phyloP scores from a whole-genome alignment of 2,329 filamentous ascomycete genomes.

The Sporothrix schenckii region DNA sequence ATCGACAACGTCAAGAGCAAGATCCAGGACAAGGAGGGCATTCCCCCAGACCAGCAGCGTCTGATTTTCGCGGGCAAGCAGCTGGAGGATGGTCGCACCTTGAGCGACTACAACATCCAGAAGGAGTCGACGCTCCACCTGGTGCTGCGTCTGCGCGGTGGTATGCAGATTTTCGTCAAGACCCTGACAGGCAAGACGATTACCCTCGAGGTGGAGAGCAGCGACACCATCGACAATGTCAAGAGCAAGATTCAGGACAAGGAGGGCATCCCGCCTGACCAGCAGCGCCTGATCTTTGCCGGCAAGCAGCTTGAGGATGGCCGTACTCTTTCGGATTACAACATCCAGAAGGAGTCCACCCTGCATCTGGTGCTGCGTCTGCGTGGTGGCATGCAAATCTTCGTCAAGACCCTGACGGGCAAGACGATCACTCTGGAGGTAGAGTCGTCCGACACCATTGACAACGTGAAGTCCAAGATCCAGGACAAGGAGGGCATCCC shows the following conservation, averaged over 20 bases:
- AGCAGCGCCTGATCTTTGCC: constrained; percentile 91
- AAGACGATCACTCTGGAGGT: constrained; percentile 72
- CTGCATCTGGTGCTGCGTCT: constrained; percentile 80
- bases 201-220: constrained; percentile 85
- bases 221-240: constrained; percentile 91
- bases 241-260: constrained; percentile 93
- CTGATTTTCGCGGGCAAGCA: constrained; percentile 97
- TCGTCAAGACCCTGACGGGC: constrained; percentile 71
- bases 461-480: constrained; percentile 72
- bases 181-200: constrained; percentile 92
- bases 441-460: constrained; percentile 69
- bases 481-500: constrained; percentile 74
- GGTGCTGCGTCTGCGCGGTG: constrained; percentile 84
- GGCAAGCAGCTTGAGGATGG: constrained; percentile 94
- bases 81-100: constrained; percentile 88
- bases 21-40: constrained; percentile 98
- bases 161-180: constrained; percentile 89
- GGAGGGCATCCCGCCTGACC: constrained; percentile 91
- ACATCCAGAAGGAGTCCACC: constrained; percentile 91
- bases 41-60: constrained; percentile 93
- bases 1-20: constrained; percentile 97
- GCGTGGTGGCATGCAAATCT: constrained; percentile 78
- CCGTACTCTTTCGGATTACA: constrained; percentile 89
- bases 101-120: constrained; percentile 94
- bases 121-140: constrained; percentile 87